These are phyloP conservation scores for Ogataea minuta DNA, from an alignment of 805 yeast species.

Conservation along the genomic window DNA sequence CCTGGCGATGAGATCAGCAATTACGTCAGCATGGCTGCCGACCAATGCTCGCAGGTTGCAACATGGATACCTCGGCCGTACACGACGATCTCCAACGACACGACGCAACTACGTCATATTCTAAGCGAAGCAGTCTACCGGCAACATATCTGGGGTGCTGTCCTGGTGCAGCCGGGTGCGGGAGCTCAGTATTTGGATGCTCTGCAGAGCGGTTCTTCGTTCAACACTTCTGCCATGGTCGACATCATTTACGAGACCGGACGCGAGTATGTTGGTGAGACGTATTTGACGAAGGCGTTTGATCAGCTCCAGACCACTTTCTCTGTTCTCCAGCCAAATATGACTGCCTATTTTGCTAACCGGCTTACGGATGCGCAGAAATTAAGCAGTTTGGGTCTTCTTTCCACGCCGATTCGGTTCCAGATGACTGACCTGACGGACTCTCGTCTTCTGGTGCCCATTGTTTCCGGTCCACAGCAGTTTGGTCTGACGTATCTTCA, in stretches of 20 bases:
- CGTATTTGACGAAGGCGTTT: constrained; percentile 43
- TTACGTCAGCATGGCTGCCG: constrained; percentile 22
- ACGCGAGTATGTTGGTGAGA: constrained; percentile 50
- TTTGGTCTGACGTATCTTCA: constrained; percentile 68
- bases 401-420: constrained; percentile 22
- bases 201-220: constrained; percentile 27
- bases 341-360: constrained; percentile 11
- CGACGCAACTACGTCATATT: constrained; percentile 36
- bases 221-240: constrained; percentile 32
- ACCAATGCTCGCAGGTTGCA: constrained; percentile 21
- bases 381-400: background rate
- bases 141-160: constrained; percentile 59
- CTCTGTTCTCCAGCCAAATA: constrained; percentile 10
- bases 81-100: constrained; percentile 31
- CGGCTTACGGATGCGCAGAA: constrained; percentile 5
- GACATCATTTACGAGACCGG: constrained; percentile 57
- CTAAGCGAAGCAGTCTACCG: constrained; percentile 46
- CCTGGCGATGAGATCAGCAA: constrained; percentile 30
- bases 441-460: constrained; percentile 43
- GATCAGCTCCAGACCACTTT: constrained; percentile 35
- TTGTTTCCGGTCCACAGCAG: constrained; percentile 61
- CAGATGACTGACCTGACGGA: constrained; percentile 44
- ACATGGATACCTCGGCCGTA: constrained; percentile 23
- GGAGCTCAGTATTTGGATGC: constrained; percentile 41
- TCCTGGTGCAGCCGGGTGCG: constrained; percentile 51